Conservation (phyloP, 768 basidiomycete species). For the Naganishia vaughanmartiniae region DNA sequence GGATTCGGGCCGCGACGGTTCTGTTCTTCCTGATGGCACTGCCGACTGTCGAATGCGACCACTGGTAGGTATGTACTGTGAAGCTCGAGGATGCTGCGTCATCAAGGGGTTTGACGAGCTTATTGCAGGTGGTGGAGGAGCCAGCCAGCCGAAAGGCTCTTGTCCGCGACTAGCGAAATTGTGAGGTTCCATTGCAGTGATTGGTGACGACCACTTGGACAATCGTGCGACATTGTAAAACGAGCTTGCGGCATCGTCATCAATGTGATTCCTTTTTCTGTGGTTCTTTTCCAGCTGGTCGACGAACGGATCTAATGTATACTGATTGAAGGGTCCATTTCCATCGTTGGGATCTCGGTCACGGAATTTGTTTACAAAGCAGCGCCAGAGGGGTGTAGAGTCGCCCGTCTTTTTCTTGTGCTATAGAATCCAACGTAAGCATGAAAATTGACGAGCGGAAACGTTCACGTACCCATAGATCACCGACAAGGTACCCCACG, state of each 20-base stretch:
- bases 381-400: conserved; percentile 16
- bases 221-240: conserved; percentile 5
- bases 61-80: conserved; percentile 15
- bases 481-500: not conserved
- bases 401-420: conserved; percentile 14
- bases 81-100: conserved; percentile 16
- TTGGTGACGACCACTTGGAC: not conserved
- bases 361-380: not conserved
- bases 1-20: conserved; percentile 8
- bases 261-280: not conserved
- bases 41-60: not conserved
- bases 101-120: not conserved
- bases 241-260: not conserved
- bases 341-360: conserved; percentile 16
- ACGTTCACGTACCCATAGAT: conserved; percentile 1
- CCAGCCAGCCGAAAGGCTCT: conserved; percentile 1
- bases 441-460: no score
- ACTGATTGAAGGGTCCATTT: not conserved
- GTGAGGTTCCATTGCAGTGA: not conserved
- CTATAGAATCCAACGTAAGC: not conserved
- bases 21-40: not conserved
- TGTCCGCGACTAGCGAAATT: conserved; percentile 12
- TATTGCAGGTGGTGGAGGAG: not conserved
- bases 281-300: not conserved
- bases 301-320: not conserved